Evolutionary conservation across 1,284 basidiomycete species (phyloP).

Genomic region (Rhodotorula glutinis): DNA sequence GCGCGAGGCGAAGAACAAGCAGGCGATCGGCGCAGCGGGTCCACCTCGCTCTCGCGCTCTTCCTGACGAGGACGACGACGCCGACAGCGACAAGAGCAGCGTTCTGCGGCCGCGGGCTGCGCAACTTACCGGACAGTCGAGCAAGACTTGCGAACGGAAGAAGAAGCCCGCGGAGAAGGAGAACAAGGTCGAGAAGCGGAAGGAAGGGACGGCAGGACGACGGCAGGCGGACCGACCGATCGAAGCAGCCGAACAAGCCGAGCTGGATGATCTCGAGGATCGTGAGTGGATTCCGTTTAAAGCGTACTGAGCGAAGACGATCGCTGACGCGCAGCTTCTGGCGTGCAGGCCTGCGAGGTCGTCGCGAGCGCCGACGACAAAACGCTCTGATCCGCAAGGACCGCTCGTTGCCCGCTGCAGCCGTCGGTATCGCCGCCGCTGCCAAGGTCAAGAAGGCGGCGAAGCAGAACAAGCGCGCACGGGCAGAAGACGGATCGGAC

Average conservation of each 20-base stretch:
- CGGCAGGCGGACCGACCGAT: slow-evolving; percentile 8
- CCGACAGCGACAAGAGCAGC: slow-evolving; percentile 9
- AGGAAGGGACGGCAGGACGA: not conserved
- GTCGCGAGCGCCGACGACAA: slow-evolving; percentile 27
- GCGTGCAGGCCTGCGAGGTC: slow-evolving; percentile 16
- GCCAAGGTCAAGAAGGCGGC: slow-evolving; percentile 12
- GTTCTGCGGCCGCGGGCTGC: slow-evolving; percentile 9
- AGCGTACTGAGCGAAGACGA: not conserved
- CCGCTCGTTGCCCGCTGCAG: slow-evolving; percentile 17
- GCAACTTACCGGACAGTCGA: not conserved
- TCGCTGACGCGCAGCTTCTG: not conserved
- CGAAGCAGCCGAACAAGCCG: slow-evolving; percentile 13
- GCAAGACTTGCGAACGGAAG: slow-evolving; percentile 3
- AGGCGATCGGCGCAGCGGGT: no score
- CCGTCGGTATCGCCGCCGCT: slow-evolving; percentile 23
- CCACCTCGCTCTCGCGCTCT: no score
- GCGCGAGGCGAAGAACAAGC: not conserved
- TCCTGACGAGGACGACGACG: no score
- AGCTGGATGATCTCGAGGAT: slow-evolving; percentile 24
- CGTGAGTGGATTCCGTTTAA: slow-evolving; percentile 10
- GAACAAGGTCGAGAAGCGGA: not conserved
- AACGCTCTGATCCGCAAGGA: slow-evolving; percentile 37
- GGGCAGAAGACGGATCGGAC: not conserved
- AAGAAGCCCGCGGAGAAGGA: not conserved
- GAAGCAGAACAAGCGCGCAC: not conserved